phyloP scores from a whole-genome alignment of 2,329 filamentous ascomycete species.

The Leptographium galeiforme region DNA sequence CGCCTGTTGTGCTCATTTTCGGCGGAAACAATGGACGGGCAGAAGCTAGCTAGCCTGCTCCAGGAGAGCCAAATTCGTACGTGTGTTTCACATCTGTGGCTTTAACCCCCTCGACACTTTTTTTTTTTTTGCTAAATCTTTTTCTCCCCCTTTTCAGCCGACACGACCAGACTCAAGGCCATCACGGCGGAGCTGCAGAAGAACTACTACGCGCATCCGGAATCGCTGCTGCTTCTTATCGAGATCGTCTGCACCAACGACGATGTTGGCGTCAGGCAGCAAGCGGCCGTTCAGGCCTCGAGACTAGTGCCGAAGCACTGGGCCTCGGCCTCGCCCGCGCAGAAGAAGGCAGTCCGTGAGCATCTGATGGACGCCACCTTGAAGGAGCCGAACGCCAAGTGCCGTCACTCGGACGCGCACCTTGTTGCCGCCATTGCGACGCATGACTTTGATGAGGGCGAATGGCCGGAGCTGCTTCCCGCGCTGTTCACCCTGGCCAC shows the following conservation, averaged over 20 bases:
- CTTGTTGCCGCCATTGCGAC: constrained; percentile 79
- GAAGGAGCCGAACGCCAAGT: constrained; percentile 61
- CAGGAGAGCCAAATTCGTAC: constrained; percentile 77
- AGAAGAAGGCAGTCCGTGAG: constrained; percentile 70
- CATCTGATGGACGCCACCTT: constrained; percentile 75
- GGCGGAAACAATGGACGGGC: constrained; percentile 53
- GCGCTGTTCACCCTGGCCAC: constrained; percentile 68
- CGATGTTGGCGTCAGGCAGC: constrained; percentile 62
- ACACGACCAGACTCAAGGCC: constrained; percentile 79
- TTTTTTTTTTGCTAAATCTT: constrained; percentile 4
- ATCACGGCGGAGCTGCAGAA: constrained; percentile 85
- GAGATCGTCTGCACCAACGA: constrained; percentile 76
- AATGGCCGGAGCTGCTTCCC: constrained; percentile 71
- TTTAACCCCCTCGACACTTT: background rate
- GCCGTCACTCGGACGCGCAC: constrained; percentile 76
- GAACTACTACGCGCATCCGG: constrained; percentile 78
- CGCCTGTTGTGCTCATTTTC: background rate
- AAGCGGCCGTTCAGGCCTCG: constrained; percentile 80
- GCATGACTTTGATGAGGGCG: constrained; percentile 72
- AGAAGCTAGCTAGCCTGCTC: constrained; percentile 75
- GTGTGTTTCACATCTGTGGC: constrained; percentile 30
- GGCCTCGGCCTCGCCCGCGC: constrained; percentile 54
- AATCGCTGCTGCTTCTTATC: constrained; percentile 73
- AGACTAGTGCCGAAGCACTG: constrained; percentile 79
- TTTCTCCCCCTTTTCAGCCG: constrained; percentile 38